Percentiles rank a stretch among this genome's conserved stretches.
Evolutionary conservation across 139 green algal genomes (phyloP).

Genomic region (Chlorella sp.): DNA sequence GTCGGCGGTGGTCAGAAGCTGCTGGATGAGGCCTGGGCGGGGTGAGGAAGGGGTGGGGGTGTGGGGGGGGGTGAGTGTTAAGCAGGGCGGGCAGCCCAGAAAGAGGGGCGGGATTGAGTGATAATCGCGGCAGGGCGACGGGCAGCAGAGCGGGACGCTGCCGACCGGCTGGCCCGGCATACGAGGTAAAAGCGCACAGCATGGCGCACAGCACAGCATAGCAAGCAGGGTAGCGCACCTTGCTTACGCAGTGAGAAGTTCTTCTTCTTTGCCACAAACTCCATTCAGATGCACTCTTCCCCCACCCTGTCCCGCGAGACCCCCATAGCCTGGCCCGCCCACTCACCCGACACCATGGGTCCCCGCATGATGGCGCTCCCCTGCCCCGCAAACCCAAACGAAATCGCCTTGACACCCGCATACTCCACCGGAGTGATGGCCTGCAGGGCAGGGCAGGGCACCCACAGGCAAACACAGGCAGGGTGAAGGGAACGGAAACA

Average conservation of each 20-base stretch:
- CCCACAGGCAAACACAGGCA: no score
- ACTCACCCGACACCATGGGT: constrained; percentile 91
- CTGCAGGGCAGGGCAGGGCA: neutral
- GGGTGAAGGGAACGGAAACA: neutral
- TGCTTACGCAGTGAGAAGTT: no score
- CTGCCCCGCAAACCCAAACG: constrained; percentile 97
- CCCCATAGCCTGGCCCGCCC: no score
- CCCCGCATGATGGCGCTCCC: constrained; percentile 98
- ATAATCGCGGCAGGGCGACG: neutral
- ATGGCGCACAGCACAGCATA: neutral
- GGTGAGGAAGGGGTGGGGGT: neutral
- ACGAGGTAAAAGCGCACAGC: neutral
- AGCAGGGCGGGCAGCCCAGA: neutral
- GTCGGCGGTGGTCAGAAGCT: constrained; percentile 92
- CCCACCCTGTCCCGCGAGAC: no score
- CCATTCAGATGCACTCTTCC: no score
- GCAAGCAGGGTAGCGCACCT: neutral
- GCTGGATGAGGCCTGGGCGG: constrained; percentile 85
- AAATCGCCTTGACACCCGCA: constrained; percentile 96
- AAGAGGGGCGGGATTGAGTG: neutral
- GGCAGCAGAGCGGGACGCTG: no score
- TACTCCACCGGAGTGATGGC: constrained; percentile 92
- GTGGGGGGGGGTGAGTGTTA: neutral
- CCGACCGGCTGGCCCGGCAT: no score
- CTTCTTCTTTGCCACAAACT: no score